Base-by-base conservation (phyloP, 768 basidiomycete genomes). In the Boletellus ananiceps region DNA sequence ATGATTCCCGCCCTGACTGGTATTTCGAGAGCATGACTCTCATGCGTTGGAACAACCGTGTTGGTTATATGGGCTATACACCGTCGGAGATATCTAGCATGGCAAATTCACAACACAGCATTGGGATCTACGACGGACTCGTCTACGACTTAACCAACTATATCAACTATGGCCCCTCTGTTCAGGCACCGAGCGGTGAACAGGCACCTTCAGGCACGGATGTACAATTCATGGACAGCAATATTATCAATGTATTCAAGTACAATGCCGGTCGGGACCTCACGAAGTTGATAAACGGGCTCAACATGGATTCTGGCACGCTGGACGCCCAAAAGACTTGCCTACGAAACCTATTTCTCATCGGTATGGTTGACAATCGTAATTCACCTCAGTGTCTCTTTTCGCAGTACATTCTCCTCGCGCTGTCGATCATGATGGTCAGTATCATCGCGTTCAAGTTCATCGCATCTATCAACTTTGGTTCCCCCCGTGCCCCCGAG, bases 1-100 rank as follows among this genome's bases (percentile, higher is more conserved):
- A 84, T 51, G 95, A 98, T 61, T 86, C 87, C 0, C 82, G 96
- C 8, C 95, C 96, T 0, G 96, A 99, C 63, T 99, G 96, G 96
- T 99, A 98, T 68, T 93, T 88, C 56, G 88, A 98, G 71, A 76
- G 74, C 51, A 98, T 99, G 96, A 88, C 89, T 3, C 67, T 80
- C 63, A 86, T 99, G 86, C 88, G 96, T 7, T 96, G 86, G 75
- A 85, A 82, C 46, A 82, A 82, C 58, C 88, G 95, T 34, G 79
- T 83, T 35, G 96, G 96, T 0, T 97, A 94, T 64, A 62, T 95
- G 44, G 95, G 93, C 0, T 86, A 81, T 62, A 88, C 88, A 0
- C 82, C 84, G 14, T 80, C 80, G 60, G 83, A 86, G 52, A 80
- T 96, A 63, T 76, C 73, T 57, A 81, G 78, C 55, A 80, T 84